phyloP scores from a whole-genome alignment of 306 rosid species.

The Vigna nakashimae region DNA sequence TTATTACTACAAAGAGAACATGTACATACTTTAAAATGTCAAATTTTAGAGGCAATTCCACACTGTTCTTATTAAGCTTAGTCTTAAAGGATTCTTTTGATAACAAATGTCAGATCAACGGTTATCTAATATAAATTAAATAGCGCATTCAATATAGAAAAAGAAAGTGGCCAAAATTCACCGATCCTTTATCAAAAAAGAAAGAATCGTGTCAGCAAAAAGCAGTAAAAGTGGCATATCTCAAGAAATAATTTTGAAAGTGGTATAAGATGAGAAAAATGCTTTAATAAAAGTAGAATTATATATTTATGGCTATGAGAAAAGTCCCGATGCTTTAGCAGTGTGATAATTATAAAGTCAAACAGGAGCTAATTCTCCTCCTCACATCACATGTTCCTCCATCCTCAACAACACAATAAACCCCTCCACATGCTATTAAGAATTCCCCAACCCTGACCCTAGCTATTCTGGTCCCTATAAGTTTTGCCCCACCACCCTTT shows the following conservation, averaged over 20 bases:
- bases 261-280: constrained; percentile 26
- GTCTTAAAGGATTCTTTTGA: not conserved
- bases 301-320: constrained; percentile 4
- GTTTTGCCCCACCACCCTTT: constrained; percentile 23
- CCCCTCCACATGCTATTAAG: constrained; percentile 29
- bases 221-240: constrained; percentile 31
- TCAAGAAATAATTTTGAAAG: constrained; percentile 26
- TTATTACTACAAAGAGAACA: too few relatives aligned
- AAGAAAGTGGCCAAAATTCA: not conserved
- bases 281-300: constrained; percentile 20
- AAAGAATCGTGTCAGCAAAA: constrained; percentile 38
- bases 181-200: not conserved
- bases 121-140: not conserved
- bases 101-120: constrained; percentile 1
- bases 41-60: not conserved
- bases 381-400: constrained; percentile 18
- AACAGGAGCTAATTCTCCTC: constrained; percentile 30
- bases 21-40: not conserved
- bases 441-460: constrained; percentile 33
- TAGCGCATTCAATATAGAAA: not conserved
- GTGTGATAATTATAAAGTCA: constrained; percentile 35
- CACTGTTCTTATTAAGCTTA: not conserved
- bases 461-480: constrained; percentile 16
- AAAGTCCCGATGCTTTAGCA: constrained; percentile 32
- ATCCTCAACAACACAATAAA: constrained; percentile 19